These are phyloP conservation scores for Niebla homalea DNA, from an alignment of 495 filamentous ascomycete species.

Conservation along the genomic window DNA sequence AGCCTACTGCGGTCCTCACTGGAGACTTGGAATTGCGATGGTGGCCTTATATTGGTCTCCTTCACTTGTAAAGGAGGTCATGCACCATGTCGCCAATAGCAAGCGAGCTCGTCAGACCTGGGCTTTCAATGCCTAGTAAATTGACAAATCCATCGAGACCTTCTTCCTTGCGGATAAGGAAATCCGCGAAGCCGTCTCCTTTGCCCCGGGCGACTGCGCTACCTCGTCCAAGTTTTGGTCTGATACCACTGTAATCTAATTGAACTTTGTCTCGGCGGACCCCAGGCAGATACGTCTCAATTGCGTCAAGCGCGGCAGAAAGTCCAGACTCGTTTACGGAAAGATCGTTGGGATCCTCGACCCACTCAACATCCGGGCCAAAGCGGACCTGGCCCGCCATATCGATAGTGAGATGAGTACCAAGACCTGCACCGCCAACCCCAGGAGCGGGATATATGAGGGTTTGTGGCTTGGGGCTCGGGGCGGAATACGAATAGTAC, in stretches of 20 bases:
- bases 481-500: slow-evolving; percentile 74
- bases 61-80: slow-evolving; percentile 49
- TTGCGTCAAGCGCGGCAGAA: slow-evolving; percentile 54
- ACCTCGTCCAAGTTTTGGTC: slow-evolving; percentile 64
- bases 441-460: slow-evolving; percentile 79
- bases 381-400: slow-evolving; percentile 77
- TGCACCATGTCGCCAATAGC: slow-evolving; percentile 80
- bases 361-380: slow-evolving; percentile 94
- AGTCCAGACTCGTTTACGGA: slow-evolving; percentile 43
- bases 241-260: slow-evolving; percentile 80
- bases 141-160: slow-evolving; percentile 83
- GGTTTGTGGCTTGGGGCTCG: slow-evolving; percentile 51
- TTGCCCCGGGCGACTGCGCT: slow-evolving; percentile 43
- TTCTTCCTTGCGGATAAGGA: slow-evolving; percentile 68
- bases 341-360: slow-evolving; percentile 47
- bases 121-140: slow-evolving; percentile 86
- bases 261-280: slow-evolving; percentile 52
- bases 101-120: slow-evolving; percentile 78
- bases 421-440: slow-evolving; percentile 69
- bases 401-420: slow-evolving; percentile 89
- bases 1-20: too few species aligned
- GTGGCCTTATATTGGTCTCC: too few species aligned
- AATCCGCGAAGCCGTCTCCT: slow-evolving; percentile 64
- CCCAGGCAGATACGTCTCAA: slow-evolving; percentile 63
- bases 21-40: too few species aligned